These are phyloP conservation scores for Boletus chippewaensis DNA, from an alignment of 1,284 basidiomycete genomes.

Conservation along the genomic window DNA sequence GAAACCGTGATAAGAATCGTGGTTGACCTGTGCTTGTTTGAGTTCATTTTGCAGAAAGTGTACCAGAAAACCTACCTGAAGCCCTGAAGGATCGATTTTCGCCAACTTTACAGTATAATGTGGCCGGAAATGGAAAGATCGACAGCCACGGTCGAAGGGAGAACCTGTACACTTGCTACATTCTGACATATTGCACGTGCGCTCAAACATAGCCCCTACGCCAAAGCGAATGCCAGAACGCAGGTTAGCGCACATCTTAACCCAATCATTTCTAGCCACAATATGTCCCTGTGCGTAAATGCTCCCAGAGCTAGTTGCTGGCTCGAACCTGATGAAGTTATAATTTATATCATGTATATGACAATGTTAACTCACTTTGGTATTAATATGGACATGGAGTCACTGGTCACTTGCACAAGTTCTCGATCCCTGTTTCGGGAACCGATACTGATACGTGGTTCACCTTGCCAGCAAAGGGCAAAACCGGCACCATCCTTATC, in stretches of 20 bases:
- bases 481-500: conserved; percentile 83
- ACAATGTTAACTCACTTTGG: conserved; percentile 53
- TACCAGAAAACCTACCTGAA: conserved; percentile 39
- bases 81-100: conserved; percentile 41
- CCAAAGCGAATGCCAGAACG: conserved; percentile 90
- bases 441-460: conserved; percentile 69
- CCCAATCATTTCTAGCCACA: conserved; percentile 31
- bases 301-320: neutral
- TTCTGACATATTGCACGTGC: conserved; percentile 67
- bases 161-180: conserved; percentile 62
- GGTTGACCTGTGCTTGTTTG: conserved; percentile 34
- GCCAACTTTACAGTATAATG: conserved; percentile 77
- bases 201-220: conserved; percentile 78
- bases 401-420: conserved; percentile 78
- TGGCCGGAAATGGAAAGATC: conserved; percentile 75
- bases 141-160: conserved; percentile 73
- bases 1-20: conserved; percentile 86
- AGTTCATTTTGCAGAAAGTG: neutral
- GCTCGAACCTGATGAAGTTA: conserved; percentile 22
- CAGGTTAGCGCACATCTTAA: conserved; percentile 74
- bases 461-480: conserved; percentile 79
- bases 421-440: conserved; percentile 73
- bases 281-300: conserved; percentile 18
- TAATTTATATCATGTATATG: neutral
- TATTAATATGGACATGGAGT: conserved; percentile 75